A percentile compares a stretch with the other conserved stretches of the same genome.
These are phyloP conservation scores for Tulasnella sp. DNA, from an alignment of 768 basidiomycete genomes.

Conservation along the genomic window DNA sequence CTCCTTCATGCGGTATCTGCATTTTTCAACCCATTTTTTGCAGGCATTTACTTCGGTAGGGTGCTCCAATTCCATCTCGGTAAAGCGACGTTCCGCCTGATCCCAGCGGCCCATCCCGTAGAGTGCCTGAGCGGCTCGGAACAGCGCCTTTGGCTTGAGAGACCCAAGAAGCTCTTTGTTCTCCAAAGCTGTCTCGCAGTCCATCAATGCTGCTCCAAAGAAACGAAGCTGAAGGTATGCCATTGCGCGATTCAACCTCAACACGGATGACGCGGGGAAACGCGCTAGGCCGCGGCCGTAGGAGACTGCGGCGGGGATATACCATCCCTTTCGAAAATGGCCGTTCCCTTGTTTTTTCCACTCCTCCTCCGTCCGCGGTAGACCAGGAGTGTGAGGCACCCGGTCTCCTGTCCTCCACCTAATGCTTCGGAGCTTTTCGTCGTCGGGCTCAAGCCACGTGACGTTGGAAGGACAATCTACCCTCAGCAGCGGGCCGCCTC, in stretches of 20 bases:
- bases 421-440: slow-evolving; percentile 11
- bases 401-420: background rate
- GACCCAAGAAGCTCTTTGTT: background rate
- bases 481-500: slow-evolving; percentile 17
- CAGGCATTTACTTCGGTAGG: background rate
- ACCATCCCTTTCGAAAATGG: slow-evolving; percentile 18
- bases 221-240: background rate
- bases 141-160: background rate
- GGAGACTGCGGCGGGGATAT: slow-evolving; percentile 22
- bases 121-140: background rate
- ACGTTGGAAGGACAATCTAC: slow-evolving; percentile 27
- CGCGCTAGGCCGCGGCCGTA: slow-evolving; percentile 17
- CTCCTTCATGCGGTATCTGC: background rate
- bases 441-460: slow-evolving; percentile 16
- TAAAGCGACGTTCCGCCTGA: background rate
- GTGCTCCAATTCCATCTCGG: background rate
- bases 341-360: slow-evolving; percentile 22
- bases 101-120: slow-evolving; percentile 5
- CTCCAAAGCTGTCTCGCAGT: background rate
- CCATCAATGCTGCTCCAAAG: background rate
- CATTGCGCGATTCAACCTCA: background rate
- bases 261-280: background rate
- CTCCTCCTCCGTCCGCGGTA: slow-evolving; percentile 6
- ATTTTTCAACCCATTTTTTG: background rate
- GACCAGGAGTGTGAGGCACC: background rate